Percentiles rank a stretch among this genome's conserved stretches.
Conservation (phyloP, 2,329 filamentous ascomycete species). For the Leptographium wingfieldii region DNA sequence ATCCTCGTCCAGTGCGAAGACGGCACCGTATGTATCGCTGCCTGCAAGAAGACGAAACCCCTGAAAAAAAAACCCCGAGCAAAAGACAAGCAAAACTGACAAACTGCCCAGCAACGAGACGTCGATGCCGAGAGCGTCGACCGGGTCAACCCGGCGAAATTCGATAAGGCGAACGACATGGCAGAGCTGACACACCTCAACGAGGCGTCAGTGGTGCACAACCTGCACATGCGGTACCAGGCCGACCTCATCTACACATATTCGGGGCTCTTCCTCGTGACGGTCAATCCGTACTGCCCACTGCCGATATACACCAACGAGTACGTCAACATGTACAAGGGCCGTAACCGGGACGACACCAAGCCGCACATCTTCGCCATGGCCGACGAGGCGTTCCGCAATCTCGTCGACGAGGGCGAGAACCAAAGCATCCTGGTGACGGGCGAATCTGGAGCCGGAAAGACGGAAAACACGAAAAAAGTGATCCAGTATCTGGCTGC, state of each 20-base stretch:
- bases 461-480: conserved; percentile 99
- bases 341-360: conserved; percentile 79
- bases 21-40: conserved; percentile 48
- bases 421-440: conserved; percentile 98
- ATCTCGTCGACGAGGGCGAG: conserved; percentile 83
- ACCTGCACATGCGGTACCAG: conserved; percentile 88
- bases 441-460: conserved; percentile 93
- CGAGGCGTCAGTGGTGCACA: conserved; percentile 95
- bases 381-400: conserved; percentile 92
- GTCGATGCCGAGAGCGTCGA: conserved; percentile 80
- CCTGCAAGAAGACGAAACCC: too few relatives aligned
- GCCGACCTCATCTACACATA: conserved; percentile 97
- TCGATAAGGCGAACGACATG: conserved; percentile 99
- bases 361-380: conserved; percentile 97
- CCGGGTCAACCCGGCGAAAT: conserved; percentile 98
- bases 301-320: conserved; percentile 93
- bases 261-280: conserved; percentile 90
- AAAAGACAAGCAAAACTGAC: conserved; percentile 9
- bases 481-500: conserved; percentile 97
- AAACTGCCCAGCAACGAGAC: conserved; percentile 57
- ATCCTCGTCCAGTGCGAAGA: conserved; percentile 89
- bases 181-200: conserved; percentile 96
- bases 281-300: conserved; percentile 91
- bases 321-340: conserved; percentile 97
- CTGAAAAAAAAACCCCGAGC: too few relatives aligned